Conservation (phyloP, 768 basidiomycete species). For the Leucocoprinus sp. region DNA sequence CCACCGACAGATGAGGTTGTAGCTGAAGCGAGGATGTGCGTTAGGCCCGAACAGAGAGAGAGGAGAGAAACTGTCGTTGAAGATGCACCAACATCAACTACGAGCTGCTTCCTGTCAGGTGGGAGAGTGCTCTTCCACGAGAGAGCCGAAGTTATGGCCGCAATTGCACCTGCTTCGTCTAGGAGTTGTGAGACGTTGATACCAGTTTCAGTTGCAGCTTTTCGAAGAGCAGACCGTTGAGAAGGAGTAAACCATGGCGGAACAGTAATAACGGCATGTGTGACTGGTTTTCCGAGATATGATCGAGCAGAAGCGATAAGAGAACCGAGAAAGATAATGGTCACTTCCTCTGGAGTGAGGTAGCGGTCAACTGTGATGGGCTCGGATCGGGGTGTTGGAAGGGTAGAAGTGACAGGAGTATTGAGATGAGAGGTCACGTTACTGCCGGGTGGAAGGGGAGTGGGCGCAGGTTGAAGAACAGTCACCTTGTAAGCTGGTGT, state of each 20-base stretch:
- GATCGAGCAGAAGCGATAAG: conserved; percentile 83
- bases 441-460: conserved; percentile 45
- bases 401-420: conserved; percentile 59
- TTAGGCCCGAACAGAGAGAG: conserved; percentile 68
- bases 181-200: conserved; percentile 79
- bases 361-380: conserved; percentile 60
- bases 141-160: conserved; percentile 44
- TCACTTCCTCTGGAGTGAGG: conserved; percentile 76
- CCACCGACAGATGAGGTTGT: conserved; percentile 48
- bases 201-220: conserved; percentile 74
- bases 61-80: conserved; percentile 63
- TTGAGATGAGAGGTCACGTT: conserved; percentile 35
- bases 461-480: conserved; percentile 70
- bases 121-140: conserved; percentile 31
- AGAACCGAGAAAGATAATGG: conserved; percentile 77
- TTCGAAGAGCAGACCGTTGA: conserved; percentile 63
- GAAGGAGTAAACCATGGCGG: conserved; percentile 66
- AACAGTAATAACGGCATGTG: conserved; percentile 78
- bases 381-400: conserved; percentile 66
- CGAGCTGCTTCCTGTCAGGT: conserved; percentile 66
- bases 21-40: conserved; percentile 50
- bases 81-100: conserved; percentile 77
- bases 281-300: conserved; percentile 74
- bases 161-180: conserved; percentile 79
- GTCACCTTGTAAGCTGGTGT: conserved; percentile 81